A percentile compares a stretch with the other conserved stretches of the same genome.
phyloP scores from a whole-genome alignment of 257 asterid species.

The Fraxinus americana region DNA sequence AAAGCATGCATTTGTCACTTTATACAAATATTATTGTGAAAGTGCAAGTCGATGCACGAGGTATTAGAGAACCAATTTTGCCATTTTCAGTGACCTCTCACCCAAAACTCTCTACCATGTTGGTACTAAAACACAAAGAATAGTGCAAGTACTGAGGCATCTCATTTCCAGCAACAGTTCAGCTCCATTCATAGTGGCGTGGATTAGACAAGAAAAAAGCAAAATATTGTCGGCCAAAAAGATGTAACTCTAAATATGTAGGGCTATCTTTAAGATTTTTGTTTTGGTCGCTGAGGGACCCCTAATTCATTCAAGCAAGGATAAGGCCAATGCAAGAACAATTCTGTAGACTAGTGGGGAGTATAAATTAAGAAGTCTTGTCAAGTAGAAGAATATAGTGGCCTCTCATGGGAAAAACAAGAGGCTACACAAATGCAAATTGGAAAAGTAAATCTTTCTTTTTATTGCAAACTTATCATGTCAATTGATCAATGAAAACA shows the following conservation, averaged over 20 bases:
- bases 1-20: background rate
- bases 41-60: background rate
- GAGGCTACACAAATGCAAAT: background rate
- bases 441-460: constrained; percentile 14
- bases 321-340: constrained; percentile 13
- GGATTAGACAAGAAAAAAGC: constrained; percentile 40
- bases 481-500: too few relatives aligned
- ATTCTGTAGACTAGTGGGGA: constrained; percentile 5
- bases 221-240: constrained; percentile 55
- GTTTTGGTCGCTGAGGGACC: constrained; percentile 5
- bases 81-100: background rate
- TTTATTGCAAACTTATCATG: constrained; percentile 20
- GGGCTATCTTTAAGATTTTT: background rate
- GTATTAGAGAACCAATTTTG: background rate
- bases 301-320: background rate
- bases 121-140: constrained; percentile 2
- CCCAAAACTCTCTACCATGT: background rate
- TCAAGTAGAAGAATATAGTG: constrained; percentile 15
- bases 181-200: constrained; percentile 51
- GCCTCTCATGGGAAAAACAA: constrained; percentile 15
- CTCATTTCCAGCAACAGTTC: constrained; percentile 11
- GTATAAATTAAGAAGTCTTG: constrained; percentile 22
- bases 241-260: background rate
- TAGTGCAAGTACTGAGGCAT: background rate
- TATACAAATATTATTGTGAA: background rate